Evolutionary conservation across 1,139 yeast species (phyloP).

Genomic region (Yamadazyma jaroonii): DNA sequence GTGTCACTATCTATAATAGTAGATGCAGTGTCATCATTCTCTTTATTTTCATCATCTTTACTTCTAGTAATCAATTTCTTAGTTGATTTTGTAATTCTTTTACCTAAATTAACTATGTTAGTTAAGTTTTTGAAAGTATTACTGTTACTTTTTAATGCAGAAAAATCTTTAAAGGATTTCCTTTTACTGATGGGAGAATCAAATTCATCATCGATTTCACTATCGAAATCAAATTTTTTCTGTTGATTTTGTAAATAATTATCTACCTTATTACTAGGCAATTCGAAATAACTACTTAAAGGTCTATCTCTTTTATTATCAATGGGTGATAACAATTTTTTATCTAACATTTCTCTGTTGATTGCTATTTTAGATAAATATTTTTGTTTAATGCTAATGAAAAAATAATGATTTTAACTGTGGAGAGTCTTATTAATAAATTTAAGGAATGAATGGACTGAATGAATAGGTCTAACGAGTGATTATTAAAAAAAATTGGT

Average conservation of each 20-base stretch:
- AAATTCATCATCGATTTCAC: conserved; percentile 6
- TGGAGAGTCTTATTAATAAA: no score
- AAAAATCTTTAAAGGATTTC: conserved; percentile 5
- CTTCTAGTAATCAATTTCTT: conserved; percentile 8
- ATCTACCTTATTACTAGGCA: conserved; percentile 24
- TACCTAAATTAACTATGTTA: conserved; percentile 18
- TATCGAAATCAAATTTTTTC: conserved; percentile 4
- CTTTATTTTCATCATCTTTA: conserved; percentile 11
- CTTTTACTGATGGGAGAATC: conserved; percentile 12
- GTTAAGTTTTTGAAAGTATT: conserved; percentile 26
- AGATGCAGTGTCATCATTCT: conserved; percentile 15
- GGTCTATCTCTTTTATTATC: conserved; percentile 24
- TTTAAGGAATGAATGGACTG: background rate
- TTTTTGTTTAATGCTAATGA: background rate
- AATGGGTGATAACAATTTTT: conserved; percentile 11
- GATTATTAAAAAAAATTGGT: no score
- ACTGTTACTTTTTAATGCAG: background rate
- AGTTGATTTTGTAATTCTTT: conserved; percentile 14
- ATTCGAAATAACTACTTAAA: conserved; percentile 27
- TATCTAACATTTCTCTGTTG: conserved; percentile 6
- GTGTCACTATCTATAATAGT: conserved; percentile 15
- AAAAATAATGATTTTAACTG: background rate
- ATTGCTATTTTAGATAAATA: no score
- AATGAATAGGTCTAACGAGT: no score
- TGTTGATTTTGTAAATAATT: conserved; percentile 11